Base-by-base conservation (phyloP, 2,329 filamentous ascomycete species). In the Aspergillus spinulosporus region DNA sequence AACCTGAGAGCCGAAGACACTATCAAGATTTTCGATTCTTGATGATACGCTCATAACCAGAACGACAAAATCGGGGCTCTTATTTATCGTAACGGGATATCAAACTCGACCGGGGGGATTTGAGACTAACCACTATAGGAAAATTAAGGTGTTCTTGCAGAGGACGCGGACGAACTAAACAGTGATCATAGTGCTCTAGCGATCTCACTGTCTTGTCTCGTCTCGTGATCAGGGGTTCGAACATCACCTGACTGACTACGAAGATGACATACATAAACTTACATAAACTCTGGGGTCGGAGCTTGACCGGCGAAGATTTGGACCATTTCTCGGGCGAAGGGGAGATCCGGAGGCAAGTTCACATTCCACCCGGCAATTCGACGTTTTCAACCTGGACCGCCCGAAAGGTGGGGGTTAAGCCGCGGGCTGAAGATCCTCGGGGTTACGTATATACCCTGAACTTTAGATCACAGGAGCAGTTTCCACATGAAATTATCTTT, bases 251-350 rank as follows among this genome's bases (percentile, higher is more conserved):
- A 54, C 56, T 49, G 36, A 39, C 36, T 39, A 28, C 36, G 46
- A 42, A 48, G 11, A 40, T 43, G 15, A 7, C 40, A 39, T 5
- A 12, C 11, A 39, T n/a, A n/a, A 39, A n/a, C 36, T 12, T 39
- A 39, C 36, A 39, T 39, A 39, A 12, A 55, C 32, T 46, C 46
- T 44, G 14, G 15, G 44, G 31, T 47, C 29, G 45, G 31, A 9
- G 40, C 21, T 43, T 47, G 45, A 47, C 54, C 56, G 52, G 63
- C 57, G 58, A 64, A 60, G 61, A 62, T 53, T 65, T 44, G 52
- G 61, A 57, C 59, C 49, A 61, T 59, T 61, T 67, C 26, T 39
- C 67, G 67, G 68, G 62, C 61, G 60, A 68, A 66, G 61, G 68
- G 66, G 66, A 66, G 57, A 66, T 63, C 62, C 65, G 63, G 67